phyloP scores from a whole-genome alignment of 225 moss, liverwort and hornwort species.

The Pseudisothecium myosuroides region DNA sequence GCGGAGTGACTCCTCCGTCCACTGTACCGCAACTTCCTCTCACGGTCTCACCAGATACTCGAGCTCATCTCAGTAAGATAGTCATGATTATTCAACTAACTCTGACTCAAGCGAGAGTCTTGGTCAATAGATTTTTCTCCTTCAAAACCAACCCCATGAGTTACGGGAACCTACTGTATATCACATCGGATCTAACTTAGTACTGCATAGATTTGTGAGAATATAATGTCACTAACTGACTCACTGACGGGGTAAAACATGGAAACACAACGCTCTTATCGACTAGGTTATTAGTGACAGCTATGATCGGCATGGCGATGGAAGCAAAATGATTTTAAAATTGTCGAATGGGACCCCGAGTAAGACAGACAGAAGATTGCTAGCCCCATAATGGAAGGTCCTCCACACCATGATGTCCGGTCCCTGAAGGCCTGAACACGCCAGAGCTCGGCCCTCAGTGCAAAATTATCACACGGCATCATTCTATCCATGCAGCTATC shows the following conservation, averaged over 20 bases:
- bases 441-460: not conserved
- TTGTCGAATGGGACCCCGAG: not conserved
- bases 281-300: not conserved
- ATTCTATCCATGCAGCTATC: not conserved
- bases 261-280: not conserved
- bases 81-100: conserved; percentile 14
- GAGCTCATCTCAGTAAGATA: not conserved
- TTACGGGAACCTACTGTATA: not conserved
- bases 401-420: not conserved
- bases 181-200: not conserved
- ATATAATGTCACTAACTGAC: not conserved
- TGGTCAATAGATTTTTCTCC: not conserved
- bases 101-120: conserved; percentile 6
- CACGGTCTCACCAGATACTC: not conserved
- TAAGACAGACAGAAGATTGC: not conserved
- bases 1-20: not conserved
- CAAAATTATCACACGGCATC: not conserved
- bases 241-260: not conserved
- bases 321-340: not conserved
- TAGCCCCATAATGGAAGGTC: not conserved
- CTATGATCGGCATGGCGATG: not conserved
- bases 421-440: not conserved
- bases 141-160: not conserved
- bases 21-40: not conserved
- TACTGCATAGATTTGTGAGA: not conserved